Evolutionary conservation across 2,329 filamentous ascomycete genomes (phyloP).

Genomic region (Microdochium nivale): DNA sequence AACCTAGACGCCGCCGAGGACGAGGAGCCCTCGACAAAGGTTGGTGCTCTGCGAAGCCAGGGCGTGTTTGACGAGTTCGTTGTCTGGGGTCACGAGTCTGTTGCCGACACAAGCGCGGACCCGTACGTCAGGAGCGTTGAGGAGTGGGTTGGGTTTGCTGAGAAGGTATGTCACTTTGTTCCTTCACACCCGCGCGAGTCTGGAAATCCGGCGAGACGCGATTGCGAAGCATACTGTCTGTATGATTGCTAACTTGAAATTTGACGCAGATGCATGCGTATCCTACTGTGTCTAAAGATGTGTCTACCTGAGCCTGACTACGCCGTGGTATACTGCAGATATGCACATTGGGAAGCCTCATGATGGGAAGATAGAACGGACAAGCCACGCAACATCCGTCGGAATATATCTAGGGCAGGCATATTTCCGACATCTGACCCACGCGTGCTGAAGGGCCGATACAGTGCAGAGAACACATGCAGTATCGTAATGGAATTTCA

Average conservation of each 20-base stretch:
- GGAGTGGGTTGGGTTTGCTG: slow-evolving; percentile 73
- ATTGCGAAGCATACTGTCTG: neutral
- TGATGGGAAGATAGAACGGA: no score
- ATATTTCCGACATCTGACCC: no score
- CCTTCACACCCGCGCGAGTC: slow-evolving; percentile 3
- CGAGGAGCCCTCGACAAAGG: slow-evolving; percentile 32
- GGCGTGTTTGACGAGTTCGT: slow-evolving; percentile 66
- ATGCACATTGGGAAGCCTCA: no score
- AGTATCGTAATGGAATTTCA: no score
- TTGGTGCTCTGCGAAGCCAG: slow-evolving; percentile 51
- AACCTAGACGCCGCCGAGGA: slow-evolving; percentile 29
- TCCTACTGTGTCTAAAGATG: slow-evolving; percentile 5
- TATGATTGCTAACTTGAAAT: slow-evolving; percentile 7
- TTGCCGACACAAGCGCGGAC: slow-evolving; percentile 55
- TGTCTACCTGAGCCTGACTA: neutral
- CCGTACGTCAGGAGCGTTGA: slow-evolving; percentile 65
- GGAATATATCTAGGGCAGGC: no score
- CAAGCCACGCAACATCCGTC: no score
- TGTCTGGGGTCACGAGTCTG: slow-evolving; percentile 75
- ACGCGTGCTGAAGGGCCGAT: no score
- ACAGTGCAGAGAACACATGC: no score
- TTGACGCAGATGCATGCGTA: slow-evolving; percentile 24
- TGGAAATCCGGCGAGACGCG: neutral
- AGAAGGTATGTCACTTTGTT: slow-evolving; percentile 41
- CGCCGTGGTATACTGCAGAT: no score